Conservation (phyloP, 805 yeast genomes). For the Lachancea thermotolerans region DNA sequence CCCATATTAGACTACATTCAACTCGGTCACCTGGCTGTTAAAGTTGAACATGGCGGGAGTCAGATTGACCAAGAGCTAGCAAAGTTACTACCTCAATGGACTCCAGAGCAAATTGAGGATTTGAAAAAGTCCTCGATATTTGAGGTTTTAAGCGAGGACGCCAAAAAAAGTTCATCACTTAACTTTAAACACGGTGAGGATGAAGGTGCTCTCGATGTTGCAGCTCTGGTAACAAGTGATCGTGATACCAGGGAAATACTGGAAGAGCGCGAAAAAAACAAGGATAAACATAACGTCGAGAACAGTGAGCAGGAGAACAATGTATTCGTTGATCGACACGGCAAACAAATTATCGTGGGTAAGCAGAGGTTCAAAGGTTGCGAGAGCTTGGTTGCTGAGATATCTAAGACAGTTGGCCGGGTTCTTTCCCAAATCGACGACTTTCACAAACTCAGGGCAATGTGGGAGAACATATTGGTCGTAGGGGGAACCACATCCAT, state of each 20-base stretch:
- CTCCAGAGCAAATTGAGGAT: conserved; percentile 55
- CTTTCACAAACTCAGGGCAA: conserved; percentile 64
- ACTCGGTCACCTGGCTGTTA: conserved; percentile 46
- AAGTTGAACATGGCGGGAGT: conserved; percentile 55
- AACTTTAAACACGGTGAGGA: conserved; percentile 43
- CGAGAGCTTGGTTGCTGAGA: conserved; percentile 46
- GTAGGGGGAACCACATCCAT: conserved; percentile 74
- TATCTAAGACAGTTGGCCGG: conserved; percentile 49
- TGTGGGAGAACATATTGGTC: conserved; percentile 76
- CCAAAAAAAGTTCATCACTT: conserved; percentile 53
- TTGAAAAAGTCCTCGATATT: conserved; percentile 69
- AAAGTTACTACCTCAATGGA: conserved; percentile 51
- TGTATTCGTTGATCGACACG: conserved; percentile 53
- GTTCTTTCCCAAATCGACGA: conserved; percentile 56
- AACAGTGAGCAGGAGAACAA: conserved; percentile 74
- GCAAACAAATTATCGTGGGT: conserved; percentile 63
- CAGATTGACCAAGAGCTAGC: conserved; percentile 50
- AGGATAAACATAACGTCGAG: conserved; percentile 33
- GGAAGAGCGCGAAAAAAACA: conserved; percentile 52
- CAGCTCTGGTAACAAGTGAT: conserved; percentile 77
- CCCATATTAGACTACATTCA: conserved; percentile 74
- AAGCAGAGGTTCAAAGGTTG: conserved; percentile 84
- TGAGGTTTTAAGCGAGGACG: conserved; percentile 72
- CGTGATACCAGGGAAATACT: conserved; percentile 59
- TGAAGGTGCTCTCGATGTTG: conserved; percentile 80